Evolutionary conservation across 768 basidiomycete genomes (phyloP).

Genomic region (Hemileccinum rubropunctum): DNA sequence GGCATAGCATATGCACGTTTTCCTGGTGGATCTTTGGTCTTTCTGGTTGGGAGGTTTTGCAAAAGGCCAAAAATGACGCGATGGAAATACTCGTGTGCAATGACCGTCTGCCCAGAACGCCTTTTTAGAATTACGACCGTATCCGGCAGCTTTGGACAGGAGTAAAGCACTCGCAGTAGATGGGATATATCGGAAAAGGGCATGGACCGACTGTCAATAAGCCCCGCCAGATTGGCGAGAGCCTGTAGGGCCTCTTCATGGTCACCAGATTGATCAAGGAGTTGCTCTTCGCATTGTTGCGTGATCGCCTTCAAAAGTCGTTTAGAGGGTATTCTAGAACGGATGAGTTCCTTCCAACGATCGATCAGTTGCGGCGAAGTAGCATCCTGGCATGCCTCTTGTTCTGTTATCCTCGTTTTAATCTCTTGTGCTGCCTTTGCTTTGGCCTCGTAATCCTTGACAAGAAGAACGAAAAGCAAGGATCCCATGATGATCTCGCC

Average conservation of each 20-base stretch:
- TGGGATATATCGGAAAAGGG: slow-evolving; percentile 43
- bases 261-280: slow-evolving; percentile 27
- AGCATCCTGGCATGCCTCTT: slow-evolving; percentile 10
- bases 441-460: slow-evolving; percentile 59
- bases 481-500: slow-evolving; percentile 80
- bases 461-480: slow-evolving; percentile 59
- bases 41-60: slow-evolving; percentile 28
- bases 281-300: slow-evolving; percentile 25
- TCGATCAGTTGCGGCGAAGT: slow-evolving; percentile 14
- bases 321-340: slow-evolving; percentile 23
- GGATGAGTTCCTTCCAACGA: slow-evolving; percentile 20
- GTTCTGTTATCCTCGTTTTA: slow-evolving; percentile 17
- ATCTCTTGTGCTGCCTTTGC: slow-evolving; percentile 29
- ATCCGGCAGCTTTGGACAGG: slow-evolving; percentile 39
- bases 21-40: slow-evolving; percentile 17
- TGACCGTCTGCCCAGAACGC: slow-evolving; percentile 26
- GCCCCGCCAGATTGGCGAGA: slow-evolving; percentile 53
- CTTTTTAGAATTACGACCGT: slow-evolving; percentile 37
- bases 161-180: slow-evolving; percentile 47
- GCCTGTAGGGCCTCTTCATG: slow-evolving; percentile 50
- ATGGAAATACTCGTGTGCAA: slow-evolving; percentile 50
- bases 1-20: slow-evolving; percentile 22
- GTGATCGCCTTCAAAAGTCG: slow-evolving; percentile 34
- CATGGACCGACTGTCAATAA: slow-evolving; percentile 50
- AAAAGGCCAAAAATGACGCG: slow-evolving; percentile 43